Base-by-base conservation (phyloP, 495 filamentous ascomycete species). In the Tuber brumale region DNA sequence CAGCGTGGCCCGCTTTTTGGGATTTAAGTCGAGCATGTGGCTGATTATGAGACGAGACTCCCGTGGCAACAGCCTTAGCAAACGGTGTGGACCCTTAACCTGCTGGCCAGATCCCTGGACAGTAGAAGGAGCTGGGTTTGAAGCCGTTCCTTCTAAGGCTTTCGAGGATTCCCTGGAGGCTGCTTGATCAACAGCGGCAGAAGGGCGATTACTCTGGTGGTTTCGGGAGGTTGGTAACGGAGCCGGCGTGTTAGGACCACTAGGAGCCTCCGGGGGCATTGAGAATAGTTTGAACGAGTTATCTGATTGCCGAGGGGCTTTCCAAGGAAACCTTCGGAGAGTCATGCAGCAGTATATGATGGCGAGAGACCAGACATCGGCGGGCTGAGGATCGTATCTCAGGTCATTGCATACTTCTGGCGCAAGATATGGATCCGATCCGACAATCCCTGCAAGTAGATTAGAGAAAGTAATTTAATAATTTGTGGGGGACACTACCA, bases 281-380 rank as follows among this genome's bases (percentile, higher is more conserved):
- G 94, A 90, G 80, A 99, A 99, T 12, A 98, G 89, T 77, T 93
- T 92, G 85, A 93, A 99, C 0, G 95, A 97, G 83, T 94, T 97
- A 85, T 99, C 95, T 18, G 91, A 92, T 81, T 94, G 86, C 45
- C 95, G 90, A 31, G 95, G 95, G 46, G 94, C 90, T 86, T 99
- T 99, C 95, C 95, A 99, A 0, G 96, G 95, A 83, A 98, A 99
- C 23, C 96, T 88, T 48, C 95, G 88, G 45, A 99, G 88, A 37
- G 93, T 94, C 95, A 99, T 99, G 86, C 95, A 99, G 84, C 95
- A 97, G 85, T 95, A 98, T 75, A 99, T 97, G 82, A 99, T 98
- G 39, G 95, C 95, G 61, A 99, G 87, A 35, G 95, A 99, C 95
- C 95, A 99, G 77, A 99, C 92, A 87, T 99, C 95, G 18, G 94